phyloP scores from a whole-genome alignment of 2,329 filamentous ascomycete genomes.

The Teratosphaeria nubilosa region DNA sequence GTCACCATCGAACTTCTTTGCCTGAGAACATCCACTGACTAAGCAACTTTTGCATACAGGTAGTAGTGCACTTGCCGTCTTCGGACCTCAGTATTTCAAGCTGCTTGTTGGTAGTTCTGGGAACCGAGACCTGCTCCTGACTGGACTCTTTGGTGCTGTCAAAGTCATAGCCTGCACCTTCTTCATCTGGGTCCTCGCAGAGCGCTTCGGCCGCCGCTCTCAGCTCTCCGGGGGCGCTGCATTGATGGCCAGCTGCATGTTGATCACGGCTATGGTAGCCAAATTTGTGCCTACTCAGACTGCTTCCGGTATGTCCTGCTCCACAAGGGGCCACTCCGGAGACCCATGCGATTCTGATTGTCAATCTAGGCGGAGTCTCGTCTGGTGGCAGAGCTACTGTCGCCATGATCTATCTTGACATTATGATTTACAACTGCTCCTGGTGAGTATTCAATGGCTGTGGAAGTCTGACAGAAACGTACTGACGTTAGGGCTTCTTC shows the following conservation, averaged over 20 bases:
- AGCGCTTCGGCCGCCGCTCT: not conserved
- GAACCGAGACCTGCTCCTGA: not conserved
- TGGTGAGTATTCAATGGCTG: conserved; percentile 19
- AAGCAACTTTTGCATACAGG: not conserved
- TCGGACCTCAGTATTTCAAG: not conserved
- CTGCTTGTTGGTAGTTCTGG: not conserved
- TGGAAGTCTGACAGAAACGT: not conserved
- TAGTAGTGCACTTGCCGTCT: not conserved
- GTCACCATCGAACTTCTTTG: not conserved
- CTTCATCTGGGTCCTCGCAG: not conserved
- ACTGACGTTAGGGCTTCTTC: not conserved
- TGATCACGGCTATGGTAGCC: not conserved
- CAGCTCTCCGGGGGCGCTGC: not conserved
- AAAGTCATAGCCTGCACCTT: not conserved
- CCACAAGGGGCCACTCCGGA: not conserved
- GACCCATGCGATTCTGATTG: conserved; percentile 12
- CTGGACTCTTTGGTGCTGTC: not conserved
- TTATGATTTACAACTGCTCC: conserved; percentile 43
- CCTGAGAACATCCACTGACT: not conserved
- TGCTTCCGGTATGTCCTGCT: not conserved
- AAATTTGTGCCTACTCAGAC: not conserved
- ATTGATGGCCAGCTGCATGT: not conserved
- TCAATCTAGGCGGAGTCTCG: conserved; percentile 14
- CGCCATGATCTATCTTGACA: conserved; percentile 45
- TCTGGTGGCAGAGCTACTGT: conserved; percentile 40